A percentile compares a stretch with the other conserved stretches of the same genome.
Evolutionary conservation across 352 stramenopile species (phyloP).

Genomic region (Globisporangium takayamanum): DNA sequence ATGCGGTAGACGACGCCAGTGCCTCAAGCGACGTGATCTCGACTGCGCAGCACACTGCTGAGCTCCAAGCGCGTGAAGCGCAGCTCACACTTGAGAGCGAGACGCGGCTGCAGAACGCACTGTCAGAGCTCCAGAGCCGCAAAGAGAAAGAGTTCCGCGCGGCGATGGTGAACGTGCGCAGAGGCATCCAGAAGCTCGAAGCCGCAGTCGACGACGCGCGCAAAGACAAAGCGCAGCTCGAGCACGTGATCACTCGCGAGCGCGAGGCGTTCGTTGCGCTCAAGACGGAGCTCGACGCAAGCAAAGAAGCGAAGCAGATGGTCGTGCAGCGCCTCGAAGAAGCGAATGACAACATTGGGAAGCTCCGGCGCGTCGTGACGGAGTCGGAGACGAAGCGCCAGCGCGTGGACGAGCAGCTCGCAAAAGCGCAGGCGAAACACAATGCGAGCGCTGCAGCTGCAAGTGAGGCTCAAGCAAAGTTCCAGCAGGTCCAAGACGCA

Average conservation of each 20-base stretch:
- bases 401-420: slow-evolving; percentile 24
- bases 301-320: slow-evolving; percentile 33
- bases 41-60: slow-evolving; percentile 45
- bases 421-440: slow-evolving; percentile 12
- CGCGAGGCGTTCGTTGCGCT: slow-evolving; percentile 46
- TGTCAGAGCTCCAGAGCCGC: slow-evolving; percentile 52
- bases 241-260: slow-evolving; percentile 45
- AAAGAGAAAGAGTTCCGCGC: slow-evolving; percentile 63
- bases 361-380: slow-evolving; percentile 45
- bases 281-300: slow-evolving; percentile 46
- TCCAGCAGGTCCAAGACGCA: slow-evolving; percentile 16
- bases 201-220: slow-evolving; percentile 35
- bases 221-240: slow-evolving; percentile 39
- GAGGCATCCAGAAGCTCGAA: slow-evolving; percentile 69
- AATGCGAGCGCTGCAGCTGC: slow-evolving; percentile 10
- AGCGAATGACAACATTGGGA: slow-evolving; percentile 60
- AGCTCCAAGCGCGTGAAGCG: slow-evolving; percentile 47
- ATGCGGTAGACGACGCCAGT: no score
- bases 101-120: slow-evolving; percentile 40
- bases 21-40: slow-evolving; percentile 23
- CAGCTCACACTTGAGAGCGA: slow-evolving; percentile 43
- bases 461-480: background rate
- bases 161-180: slow-evolving; percentile 69
- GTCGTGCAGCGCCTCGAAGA: slow-evolving; percentile 57
- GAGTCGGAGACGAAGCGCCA: slow-evolving; percentile 29